Base-by-base conservation (phyloP, 176 grass and related monocot species). In the Eragrostis nindensis region DNA sequence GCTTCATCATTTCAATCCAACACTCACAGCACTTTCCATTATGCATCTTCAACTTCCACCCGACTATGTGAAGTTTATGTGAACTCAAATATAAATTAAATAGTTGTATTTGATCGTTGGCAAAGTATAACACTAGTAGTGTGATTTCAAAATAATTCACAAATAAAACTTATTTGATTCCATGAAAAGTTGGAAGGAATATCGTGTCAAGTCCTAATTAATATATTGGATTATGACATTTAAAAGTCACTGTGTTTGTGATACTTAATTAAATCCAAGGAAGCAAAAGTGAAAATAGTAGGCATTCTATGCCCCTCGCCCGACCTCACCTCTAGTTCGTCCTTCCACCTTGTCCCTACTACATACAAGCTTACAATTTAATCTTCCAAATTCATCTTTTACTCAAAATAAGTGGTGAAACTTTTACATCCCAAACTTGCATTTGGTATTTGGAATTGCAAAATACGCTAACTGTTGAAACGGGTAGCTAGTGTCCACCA, bases 1-100 rank as follows among this genome's bases (percentile, higher is more conserved):
- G 24, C 17, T 56, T 59, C 63, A 76, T 83, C 48, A 65, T 54
- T 54, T 62, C 10, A 66, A 55, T 83, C 64, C 47, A 83, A 24
- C 30, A 46, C 38, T 54, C 16, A 56, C 17, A 26, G 62, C 16
- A 70, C 67, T 70, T 62, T 29, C 22, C 40, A 36, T 62, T 68
- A 68, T 71, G 42, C 22, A 1, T 38, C 30, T 73, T 73, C 29
- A 38, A 38, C 48, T n/a, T 36, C 55, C 30, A 26, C 42, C 72
- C 52, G 42, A 26, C 19, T 42, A 59, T 42, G 30, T 0, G 5
- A 73, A 19, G 19, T 74, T 54, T 41, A n/a, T 16, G 21, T 14
- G 50, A 74, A 74, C 32, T 14, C 5, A 15, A 12, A 56, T n/a
- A n/a, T 7, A 1, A 40, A 25, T 69, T 7, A 25, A 44, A 69